Percentiles rank a stretch among this genome's conserved stretches.
Evolutionary conservation across 306 rosid genomes (phyloP).

Genomic region (Neltuma alba): DNA sequence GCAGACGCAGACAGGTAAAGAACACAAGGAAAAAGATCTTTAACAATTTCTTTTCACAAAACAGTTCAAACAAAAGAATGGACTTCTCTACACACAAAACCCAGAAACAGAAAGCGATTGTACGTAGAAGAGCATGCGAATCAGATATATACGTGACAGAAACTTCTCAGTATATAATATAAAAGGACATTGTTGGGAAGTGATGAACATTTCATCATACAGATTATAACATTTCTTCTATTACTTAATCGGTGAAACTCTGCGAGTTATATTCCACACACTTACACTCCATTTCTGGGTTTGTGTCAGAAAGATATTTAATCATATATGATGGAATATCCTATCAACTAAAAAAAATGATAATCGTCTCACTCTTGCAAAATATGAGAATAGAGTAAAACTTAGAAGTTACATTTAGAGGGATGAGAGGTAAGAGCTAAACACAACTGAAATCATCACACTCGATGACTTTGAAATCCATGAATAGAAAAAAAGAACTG

Average conservation of each 20-base stretch:
- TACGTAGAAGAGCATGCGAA: too few relatives aligned
- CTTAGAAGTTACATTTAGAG: neutral
- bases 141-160: too few relatives aligned
- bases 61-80: too few relatives aligned
- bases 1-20: neutral
- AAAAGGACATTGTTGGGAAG: neutral
- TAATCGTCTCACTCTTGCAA: slow-evolving; percentile 11
- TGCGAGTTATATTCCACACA: neutral
- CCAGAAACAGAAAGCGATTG: too few relatives aligned
- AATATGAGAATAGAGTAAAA: slow-evolving; percentile 27
- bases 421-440: neutral
- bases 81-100: too few relatives aligned
- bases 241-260: neutral
- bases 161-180: too few relatives aligned
- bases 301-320: too few relatives aligned
- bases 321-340: too few relatives aligned
- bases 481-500: slow-evolving; percentile 25
- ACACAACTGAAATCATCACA: neutral
- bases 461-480: slow-evolving; percentile 24
- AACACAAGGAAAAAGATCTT: too few relatives aligned
- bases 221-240: neutral
- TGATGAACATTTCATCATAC: neutral
- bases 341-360: neutral
- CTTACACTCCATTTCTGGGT: too few relatives aligned
- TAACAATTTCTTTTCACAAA: too few relatives aligned